Evolutionary conservation across 2,329 filamentous ascomycete species (phyloP).

Genomic region (Sclerotinia spermophila): DNA sequence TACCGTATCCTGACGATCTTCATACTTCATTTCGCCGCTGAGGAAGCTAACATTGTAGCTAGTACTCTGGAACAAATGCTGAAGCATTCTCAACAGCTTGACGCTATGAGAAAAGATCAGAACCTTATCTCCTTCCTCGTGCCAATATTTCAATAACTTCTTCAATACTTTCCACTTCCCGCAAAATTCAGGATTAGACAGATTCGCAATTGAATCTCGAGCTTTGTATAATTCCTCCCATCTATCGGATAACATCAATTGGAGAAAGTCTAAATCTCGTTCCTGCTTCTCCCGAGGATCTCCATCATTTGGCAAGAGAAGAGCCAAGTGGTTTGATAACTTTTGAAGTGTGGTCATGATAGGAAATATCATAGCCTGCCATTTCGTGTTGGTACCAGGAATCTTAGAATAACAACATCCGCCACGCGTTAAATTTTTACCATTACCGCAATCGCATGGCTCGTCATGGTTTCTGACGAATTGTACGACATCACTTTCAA

Average conservation of each 20-base stretch:
- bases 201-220: constrained; percentile 73
- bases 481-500: constrained; percentile 67
- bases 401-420: constrained; percentile 72
- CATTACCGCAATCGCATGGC: constrained; percentile 65
- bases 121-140: constrained; percentile 86
- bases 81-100: constrained; percentile 75
- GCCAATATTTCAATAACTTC: constrained; percentile 85
- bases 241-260: constrained; percentile 67
- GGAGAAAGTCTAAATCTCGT: constrained; percentile 71
- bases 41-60: constrained; percentile 89
- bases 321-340: constrained; percentile 85
- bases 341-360: constrained; percentile 80
- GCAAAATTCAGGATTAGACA: constrained; percentile 86
- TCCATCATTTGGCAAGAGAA: constrained; percentile 66
- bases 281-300: constrained; percentile 69
- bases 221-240: constrained; percentile 73
- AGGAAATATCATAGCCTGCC: constrained; percentile 73
- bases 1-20: constrained; percentile 77
- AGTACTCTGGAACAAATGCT: constrained; percentile 81
- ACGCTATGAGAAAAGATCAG: constrained; percentile 94
- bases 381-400: constrained; percentile 44
- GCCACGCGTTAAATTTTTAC: constrained; percentile 58
- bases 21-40: constrained; percentile 78
- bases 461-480: constrained; percentile 66
- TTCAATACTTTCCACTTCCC: constrained; percentile 94